Evolutionary conservation across 1,284 basidiomycete genomes (phyloP), one percentile per base, ranked within the genome.

Genomic region (Porogramme epimiltina): DNA sequence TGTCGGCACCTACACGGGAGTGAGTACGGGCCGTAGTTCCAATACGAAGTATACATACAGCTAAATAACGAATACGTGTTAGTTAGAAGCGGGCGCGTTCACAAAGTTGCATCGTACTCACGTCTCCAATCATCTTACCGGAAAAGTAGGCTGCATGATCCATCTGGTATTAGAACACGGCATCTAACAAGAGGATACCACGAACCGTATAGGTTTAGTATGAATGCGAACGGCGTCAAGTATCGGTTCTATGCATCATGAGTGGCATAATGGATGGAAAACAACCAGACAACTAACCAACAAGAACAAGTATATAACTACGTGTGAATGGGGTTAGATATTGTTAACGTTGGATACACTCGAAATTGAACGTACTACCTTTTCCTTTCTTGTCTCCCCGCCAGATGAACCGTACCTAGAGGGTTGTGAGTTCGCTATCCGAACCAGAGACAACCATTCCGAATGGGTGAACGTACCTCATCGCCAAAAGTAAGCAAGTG

Each of bases 351-450:
- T n/a, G n/a, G n/a, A n/a, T n/a, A n/a, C n/a, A n/a, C n/a, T n/a
- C n/a, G n/a, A n/a, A n/a, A n/a, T n/a, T n/a, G n/a, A n/a, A n/a
- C n/a, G n/a, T n/a, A n/a, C n/a, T n/a, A n/a, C n/a, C n/a, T n/a
- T n/a, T n/a, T n/a, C n/a, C n/a, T n/a, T 61, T 69, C 24, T 74
- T 72, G 56, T 74, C 75, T 37, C 34, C 6, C 28, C 15, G 9
- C 80, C 80, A 81, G 24, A 81, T 70, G 56, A 73, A 75, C 48
- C n/a, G n/a, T n/a, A n/a, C n/a, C n/a, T n/a, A n/a, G n/a, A n/a
- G n/a, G n/a, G n/a, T n/a, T n/a, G n/a, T n/a, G n/a, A n/a, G n/a
- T n/a, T n/a, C n/a, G n/a, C n/a, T n/a, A n/a, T n/a, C n/a, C n/a
- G n/a, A n/a, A n/a, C n/a, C n/a, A n/a, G n/a, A n/a, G n/a, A n/a